Evolutionary conservation across 495 filamentous ascomycete genomes (phyloP).

Genomic region (Umbilicaria muhlenbergii): DNA sequence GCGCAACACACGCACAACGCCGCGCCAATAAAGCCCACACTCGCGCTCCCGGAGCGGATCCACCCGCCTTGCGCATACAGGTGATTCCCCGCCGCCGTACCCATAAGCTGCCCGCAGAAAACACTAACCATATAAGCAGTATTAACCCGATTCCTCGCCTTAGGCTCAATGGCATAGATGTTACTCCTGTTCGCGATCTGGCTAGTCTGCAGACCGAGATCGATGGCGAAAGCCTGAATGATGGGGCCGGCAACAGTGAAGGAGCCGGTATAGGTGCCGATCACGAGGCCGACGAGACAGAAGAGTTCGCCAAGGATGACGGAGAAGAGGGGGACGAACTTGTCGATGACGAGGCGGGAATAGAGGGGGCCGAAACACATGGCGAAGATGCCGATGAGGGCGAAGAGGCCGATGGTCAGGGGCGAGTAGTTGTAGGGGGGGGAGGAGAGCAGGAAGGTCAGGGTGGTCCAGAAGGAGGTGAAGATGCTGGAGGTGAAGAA

Average conservation of each 20-base stretch:
- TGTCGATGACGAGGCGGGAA: conserved; percentile 54
- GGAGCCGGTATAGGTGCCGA: conserved; percentile 54
- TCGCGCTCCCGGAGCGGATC: conserved; percentile 50
- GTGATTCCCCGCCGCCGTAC: conserved; percentile 56
- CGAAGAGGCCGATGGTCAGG: conserved; percentile 60
- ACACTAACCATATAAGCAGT: conserved; percentile 67
- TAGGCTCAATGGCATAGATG: conserved; percentile 58
- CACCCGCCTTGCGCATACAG: conserved; percentile 57
- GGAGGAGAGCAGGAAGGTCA: conserved; percentile 61
- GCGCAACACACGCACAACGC: conserved; percentile 40
- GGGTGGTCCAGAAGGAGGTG: conserved; percentile 68
- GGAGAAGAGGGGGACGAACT: conserved; percentile 47
- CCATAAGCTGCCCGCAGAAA: conserved; percentile 63
- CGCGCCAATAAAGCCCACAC: conserved; percentile 46
- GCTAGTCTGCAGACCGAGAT: conserved; percentile 57
- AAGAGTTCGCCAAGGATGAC: conserved; percentile 45
- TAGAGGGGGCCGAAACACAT: conserved; percentile 53
- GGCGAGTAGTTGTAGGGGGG: conserved; percentile 53
- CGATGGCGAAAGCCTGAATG: conserved; percentile 55
- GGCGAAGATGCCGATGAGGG: conserved; percentile 55
- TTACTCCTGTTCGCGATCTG: conserved; percentile 60
- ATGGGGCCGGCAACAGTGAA: conserved; percentile 59
- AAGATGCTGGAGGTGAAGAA: conserved; percentile 42
- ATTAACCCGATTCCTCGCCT: conserved; percentile 61
- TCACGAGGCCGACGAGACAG: conserved; percentile 42